Conservation (phyloP, 208 protist species). For the Leptomonas pyrrhocoris region DNA sequence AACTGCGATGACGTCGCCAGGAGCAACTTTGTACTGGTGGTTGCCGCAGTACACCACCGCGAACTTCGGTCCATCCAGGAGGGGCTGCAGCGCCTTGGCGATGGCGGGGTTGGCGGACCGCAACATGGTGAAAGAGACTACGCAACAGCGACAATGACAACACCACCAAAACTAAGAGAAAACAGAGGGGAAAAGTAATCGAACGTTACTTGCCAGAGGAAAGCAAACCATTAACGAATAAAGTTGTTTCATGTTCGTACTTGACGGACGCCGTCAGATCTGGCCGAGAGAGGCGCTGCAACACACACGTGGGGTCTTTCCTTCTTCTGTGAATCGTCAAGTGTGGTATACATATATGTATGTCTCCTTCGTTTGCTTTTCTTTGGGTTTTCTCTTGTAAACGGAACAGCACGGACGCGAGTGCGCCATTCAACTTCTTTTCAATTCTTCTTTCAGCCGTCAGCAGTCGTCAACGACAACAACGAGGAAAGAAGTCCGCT, state of each 20-base stretch:
- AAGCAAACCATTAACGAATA: not conserved
- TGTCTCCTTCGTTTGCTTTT: constrained; percentile 3
- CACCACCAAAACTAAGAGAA: not conserved
- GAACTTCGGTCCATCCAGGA: constrained; percentile 75
- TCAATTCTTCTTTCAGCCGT: not conserved
- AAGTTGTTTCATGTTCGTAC: not conserved
- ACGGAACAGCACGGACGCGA: too few species aligned
- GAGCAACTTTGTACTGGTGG: constrained; percentile 88
- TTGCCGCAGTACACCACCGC: constrained; percentile 90
- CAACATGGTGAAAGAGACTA: constrained; percentile 27
- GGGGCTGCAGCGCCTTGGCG: constrained; percentile 44
- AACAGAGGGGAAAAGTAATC: constrained; percentile 4
- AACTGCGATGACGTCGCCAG: constrained; percentile 85
- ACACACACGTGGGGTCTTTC: too few species aligned
- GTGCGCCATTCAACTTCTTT: not conserved
- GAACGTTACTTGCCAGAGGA: not conserved
- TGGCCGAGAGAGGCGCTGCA: too few species aligned
- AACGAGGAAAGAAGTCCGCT: too few species aligned
- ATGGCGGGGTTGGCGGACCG: constrained; percentile 50
- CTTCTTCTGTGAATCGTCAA: too few species aligned
- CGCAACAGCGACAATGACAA: not conserved
- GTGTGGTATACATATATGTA: too few species aligned
- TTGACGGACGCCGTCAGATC: too few species aligned
- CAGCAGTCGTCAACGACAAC: not conserved
- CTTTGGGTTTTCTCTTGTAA: not conserved